A percentile compares a stretch with the other conserved stretches of the same genome.
phyloP scores from a whole-genome alignment of 306 rosid genomes.

The Fragaria iinumae region DNA sequence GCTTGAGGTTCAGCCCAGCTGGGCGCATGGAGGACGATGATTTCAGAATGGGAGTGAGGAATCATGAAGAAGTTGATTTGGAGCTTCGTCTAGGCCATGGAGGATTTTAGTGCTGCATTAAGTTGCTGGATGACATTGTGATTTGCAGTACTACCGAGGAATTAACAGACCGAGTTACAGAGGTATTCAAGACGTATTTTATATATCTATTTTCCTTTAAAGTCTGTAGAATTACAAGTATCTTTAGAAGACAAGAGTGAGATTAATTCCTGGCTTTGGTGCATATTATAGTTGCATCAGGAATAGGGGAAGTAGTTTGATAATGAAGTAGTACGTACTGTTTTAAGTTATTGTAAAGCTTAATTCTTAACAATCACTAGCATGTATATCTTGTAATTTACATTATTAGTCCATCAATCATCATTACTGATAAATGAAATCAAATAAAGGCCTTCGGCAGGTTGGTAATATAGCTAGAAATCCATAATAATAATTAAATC shows the following conservation, averaged over 20 bases:
- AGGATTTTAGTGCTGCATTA: not conserved
- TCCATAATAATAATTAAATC: not conserved
- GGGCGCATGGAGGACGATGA: conserved; percentile 30
- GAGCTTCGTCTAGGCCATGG: conserved; percentile 84
- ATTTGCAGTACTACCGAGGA: not conserved
- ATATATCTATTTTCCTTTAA: not conserved
- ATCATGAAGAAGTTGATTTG: conserved; percentile 65
- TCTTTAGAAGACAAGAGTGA: not conserved
- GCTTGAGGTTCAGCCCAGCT: conserved; percentile 49
- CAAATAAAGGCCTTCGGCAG: not conserved
- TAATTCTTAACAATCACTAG: not conserved
- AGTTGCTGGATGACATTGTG: not conserved
- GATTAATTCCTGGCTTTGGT: not conserved
- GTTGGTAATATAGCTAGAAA: not conserved
- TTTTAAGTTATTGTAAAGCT: not conserved
- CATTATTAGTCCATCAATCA: not conserved
- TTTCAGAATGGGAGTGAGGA: conserved; percentile 30
- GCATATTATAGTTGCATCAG: conserved; percentile 1
- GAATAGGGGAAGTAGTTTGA: not conserved
- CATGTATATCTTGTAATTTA: not conserved
- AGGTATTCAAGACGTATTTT: not conserved
- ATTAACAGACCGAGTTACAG: not conserved
- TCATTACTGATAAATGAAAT: not conserved
- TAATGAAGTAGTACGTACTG: not conserved
- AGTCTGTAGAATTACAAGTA: not conserved